Percentiles rank a stretch among this genome's conserved stretches.
phyloP scores from a whole-genome alignment of 140 eudicot species.

The Bidens hawaiensis region DNA sequence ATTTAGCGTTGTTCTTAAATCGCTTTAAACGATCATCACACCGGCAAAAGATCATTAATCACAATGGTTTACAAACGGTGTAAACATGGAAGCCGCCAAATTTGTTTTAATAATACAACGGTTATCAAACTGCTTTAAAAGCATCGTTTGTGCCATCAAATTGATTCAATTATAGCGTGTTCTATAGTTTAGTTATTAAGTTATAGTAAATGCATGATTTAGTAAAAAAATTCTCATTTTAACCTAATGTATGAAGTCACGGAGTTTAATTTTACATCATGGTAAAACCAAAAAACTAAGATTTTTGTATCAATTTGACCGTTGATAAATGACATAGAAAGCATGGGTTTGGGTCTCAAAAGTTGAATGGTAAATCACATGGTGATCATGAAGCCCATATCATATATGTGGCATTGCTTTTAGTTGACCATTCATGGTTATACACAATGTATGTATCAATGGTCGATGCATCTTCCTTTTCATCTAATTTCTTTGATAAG shows the following conservation, averaged over 20 bases:
- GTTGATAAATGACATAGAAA: background rate
- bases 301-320: background rate
- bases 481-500: constrained; percentile 14
- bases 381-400: constrained; percentile 29
- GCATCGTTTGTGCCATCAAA: too few species aligned
- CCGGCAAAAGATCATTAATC: too few species aligned
- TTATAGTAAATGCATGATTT: too few species aligned
- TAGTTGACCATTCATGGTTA: background rate
- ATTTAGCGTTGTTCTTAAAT: too few species aligned
- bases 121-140: too few species aligned
- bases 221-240: background rate
- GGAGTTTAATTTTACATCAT: background rate
- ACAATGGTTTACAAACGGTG: too few species aligned
- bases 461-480: constrained; percentile 14
- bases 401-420: constrained; percentile 23
- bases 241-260: background rate
- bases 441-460: constrained; percentile 23
- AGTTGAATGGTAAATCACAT: constrained; percentile 30
- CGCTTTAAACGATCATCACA: too few species aligned
- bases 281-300: background rate
- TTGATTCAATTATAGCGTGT: too few species aligned
- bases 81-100: too few species aligned
- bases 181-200: too few species aligned
- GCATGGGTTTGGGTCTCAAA: constrained; percentile 20
- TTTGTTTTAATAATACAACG: too few species aligned